A percentile compares a stretch with the other conserved stretches of the same genome.
These are phyloP conservation scores for Aspergillus bertholletiae DNA, from an alignment of 495 filamentous ascomycete genomes.

Conservation along the genomic window DNA sequence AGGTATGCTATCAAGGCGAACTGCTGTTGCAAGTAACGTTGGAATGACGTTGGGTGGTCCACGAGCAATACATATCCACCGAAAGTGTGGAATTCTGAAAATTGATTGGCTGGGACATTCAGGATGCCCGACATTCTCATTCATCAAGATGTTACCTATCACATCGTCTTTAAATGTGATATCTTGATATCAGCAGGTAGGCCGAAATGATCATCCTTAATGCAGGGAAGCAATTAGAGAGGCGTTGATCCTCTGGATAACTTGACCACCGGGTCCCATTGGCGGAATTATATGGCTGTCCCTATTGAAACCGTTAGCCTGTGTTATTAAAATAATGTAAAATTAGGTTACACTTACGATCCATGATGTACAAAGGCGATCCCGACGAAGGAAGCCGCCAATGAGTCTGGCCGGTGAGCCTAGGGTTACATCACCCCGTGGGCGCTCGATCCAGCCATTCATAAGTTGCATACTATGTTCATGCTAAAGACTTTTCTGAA, in stretches of 20 bases:
- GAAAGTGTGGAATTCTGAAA: not conserved
- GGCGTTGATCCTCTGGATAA: not conserved
- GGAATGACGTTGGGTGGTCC: not conserved
- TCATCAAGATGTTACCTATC: not conserved
- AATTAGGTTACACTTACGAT: not conserved
- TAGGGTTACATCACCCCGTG: not conserved
- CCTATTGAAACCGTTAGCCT: not conserved
- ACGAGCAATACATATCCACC: no score
- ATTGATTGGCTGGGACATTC: not conserved
- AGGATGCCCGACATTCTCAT: not conserved
- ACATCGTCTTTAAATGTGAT: not conserved
- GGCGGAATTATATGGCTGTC: not conserved
- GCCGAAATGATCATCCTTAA: not conserved
- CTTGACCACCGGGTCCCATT: not conserved
- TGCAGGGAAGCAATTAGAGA: not conserved
- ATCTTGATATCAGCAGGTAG: not conserved
- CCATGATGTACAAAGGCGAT: no score
- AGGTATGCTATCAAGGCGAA: not conserved
- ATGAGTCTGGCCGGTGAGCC: not conserved
- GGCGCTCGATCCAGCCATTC: not conserved
- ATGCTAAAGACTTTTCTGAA: no score
- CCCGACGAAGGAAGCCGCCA: slow-evolving; percentile 1
- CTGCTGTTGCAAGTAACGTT: not conserved
- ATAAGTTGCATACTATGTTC: no score
- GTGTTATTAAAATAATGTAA: not conserved